A percentile compares a stretch with the other conserved stretches of the same genome.
Conservation (phyloP, 1,139 yeast genomes). For the Sugiyamaella xylanicola region DNA sequence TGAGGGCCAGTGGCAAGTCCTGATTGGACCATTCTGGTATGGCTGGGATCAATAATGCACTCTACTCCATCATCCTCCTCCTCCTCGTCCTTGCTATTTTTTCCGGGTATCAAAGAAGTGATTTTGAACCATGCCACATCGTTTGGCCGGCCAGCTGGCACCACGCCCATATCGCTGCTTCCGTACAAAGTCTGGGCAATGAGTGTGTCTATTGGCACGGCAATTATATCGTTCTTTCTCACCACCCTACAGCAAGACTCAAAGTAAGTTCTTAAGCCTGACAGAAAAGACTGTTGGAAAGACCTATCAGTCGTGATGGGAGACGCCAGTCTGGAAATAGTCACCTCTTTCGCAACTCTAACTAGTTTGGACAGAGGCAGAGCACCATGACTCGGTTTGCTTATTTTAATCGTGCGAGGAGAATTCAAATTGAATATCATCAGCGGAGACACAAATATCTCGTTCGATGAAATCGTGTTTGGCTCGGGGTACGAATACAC, state of each 20-base stretch:
- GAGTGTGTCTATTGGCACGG: slow-evolving; percentile 74
- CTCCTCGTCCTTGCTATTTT: slow-evolving; percentile 46
- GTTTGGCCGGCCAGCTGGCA: slow-evolving; percentile 67
- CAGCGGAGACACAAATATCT: slow-evolving; percentile 65
- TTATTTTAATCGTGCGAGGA: slow-evolving; percentile 42
- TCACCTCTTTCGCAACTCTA: slow-evolving; percentile 51
- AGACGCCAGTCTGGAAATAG: slow-evolving; percentile 70
- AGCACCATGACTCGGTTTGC: slow-evolving; percentile 22
- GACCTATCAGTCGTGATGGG: slow-evolving; percentile 69
- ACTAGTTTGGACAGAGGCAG: slow-evolving; percentile 27
- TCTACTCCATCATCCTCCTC: slow-evolving; percentile 46
- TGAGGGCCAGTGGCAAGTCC: slow-evolving; percentile 49
- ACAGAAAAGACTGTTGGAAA: slow-evolving; percentile 64
- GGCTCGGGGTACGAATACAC: slow-evolving; percentile 69
- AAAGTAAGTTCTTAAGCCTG: slow-evolving; percentile 64
- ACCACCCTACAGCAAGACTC: slow-evolving; percentile 62
- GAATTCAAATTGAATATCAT: slow-evolving; percentile 55
- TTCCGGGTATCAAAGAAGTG: slow-evolving; percentile 45
- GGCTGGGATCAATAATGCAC: slow-evolving; percentile 62
- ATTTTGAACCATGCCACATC: slow-evolving; percentile 83
- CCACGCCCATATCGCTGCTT: slow-evolving; percentile 30
- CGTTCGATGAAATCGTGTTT: slow-evolving; percentile 47
- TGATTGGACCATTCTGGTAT: slow-evolving; percentile 68
- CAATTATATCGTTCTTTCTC: slow-evolving; percentile 64
- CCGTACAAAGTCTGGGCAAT: slow-evolving; percentile 63